Conservation (phyloP, 108 stramenopile genomes). For the Discostella stelligeroides region DNA sequence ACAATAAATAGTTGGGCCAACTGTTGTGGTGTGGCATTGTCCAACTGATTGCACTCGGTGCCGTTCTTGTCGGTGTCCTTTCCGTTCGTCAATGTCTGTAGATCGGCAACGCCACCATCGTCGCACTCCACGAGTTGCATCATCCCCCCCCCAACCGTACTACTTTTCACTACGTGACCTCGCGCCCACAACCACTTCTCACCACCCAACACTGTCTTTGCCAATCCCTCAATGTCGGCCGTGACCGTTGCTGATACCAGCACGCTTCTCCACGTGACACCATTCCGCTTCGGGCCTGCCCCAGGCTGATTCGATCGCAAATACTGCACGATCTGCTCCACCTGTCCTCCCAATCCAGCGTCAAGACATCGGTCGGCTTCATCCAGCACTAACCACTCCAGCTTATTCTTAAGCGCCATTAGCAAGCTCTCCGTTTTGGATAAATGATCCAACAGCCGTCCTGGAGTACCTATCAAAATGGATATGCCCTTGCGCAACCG, state of each 20-base stretch:
- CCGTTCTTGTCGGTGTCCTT: slow-evolving; percentile 13
- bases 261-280: slow-evolving; percentile 73
- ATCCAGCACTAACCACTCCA: slow-evolving; percentile 93
- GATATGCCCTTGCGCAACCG: slow-evolving; percentile 91
- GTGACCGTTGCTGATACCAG: slow-evolving; percentile 92
- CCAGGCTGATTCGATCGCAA: slow-evolving; percentile 69
- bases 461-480: slow-evolving; percentile 96
- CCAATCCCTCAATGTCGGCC: slow-evolving; percentile 60
- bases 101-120: slow-evolving; percentile 6
- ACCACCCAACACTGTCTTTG: slow-evolving; percentile 65
- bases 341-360: slow-evolving; percentile 86
- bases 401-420: slow-evolving; percentile 62
- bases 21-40: slow-evolving; percentile 82
- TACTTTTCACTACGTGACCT: slow-evolving; percentile 25
- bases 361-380: slow-evolving; percentile 96
- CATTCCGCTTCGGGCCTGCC: slow-evolving; percentile 43
- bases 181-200: slow-evolving; percentile 74
- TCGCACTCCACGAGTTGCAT: slow-evolving; percentile 13
- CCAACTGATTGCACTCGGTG: slow-evolving; percentile 36
- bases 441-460: slow-evolving; percentile 94
- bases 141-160: slow-evolving; percentile 4
- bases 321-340: slow-evolving; percentile 84
- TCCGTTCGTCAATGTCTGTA: no score
- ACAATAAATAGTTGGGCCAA: slow-evolving; percentile 90
- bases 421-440: slow-evolving; percentile 81